Evolutionary conservation across 2,329 filamentous ascomycete genomes (phyloP).

Genomic region (Lomentospora prolificans): DNA sequence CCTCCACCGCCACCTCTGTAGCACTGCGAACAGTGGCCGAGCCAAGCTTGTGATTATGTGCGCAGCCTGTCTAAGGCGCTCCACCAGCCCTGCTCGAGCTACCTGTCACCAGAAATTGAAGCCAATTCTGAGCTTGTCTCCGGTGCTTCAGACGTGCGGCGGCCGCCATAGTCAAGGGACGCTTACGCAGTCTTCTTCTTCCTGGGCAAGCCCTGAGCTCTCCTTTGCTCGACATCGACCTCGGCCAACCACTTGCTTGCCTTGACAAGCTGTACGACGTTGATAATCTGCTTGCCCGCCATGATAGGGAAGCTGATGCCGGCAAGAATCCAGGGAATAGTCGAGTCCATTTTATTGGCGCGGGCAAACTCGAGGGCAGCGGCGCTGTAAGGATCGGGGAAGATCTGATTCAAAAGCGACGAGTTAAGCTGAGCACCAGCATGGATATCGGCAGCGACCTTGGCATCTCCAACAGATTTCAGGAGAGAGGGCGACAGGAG

Average conservation of each 20-base stretch:
- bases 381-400: slow-evolving; percentile 83
- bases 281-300: slow-evolving; percentile 86
- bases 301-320: slow-evolving; percentile 77
- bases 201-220: slow-evolving; percentile 39
- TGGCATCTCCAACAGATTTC: slow-evolving; percentile 45
- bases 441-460: slow-evolving; percentile 42
- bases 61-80: too few species aligned
- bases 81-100: too few species aligned
- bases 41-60: too few species aligned
- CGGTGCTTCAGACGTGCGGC: too few species aligned
- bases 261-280: slow-evolving; percentile 87
- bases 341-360: slow-evolving; percentile 84
- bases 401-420: slow-evolving; percentile 62
- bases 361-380: slow-evolving; percentile 85
- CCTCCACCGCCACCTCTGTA: too few species aligned
- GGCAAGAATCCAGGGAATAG: slow-evolving; percentile 60
- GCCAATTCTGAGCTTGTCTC: too few species aligned
- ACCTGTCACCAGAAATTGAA: too few species aligned
- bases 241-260: slow-evolving; percentile 88
- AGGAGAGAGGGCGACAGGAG: slow-evolving; percentile 78
- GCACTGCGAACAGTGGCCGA: too few species aligned
- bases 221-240: slow-evolving; percentile 65
- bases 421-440: slow-evolving; percentile 62
- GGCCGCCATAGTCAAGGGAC: too few species aligned
- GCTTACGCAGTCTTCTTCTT: slow-evolving; percentile 25